Evolutionary conservation across 2,329 filamentous ascomycete species (phyloP), one percentile per base, ranked within the genome.

Genomic region (Fusarium musae): DNA sequence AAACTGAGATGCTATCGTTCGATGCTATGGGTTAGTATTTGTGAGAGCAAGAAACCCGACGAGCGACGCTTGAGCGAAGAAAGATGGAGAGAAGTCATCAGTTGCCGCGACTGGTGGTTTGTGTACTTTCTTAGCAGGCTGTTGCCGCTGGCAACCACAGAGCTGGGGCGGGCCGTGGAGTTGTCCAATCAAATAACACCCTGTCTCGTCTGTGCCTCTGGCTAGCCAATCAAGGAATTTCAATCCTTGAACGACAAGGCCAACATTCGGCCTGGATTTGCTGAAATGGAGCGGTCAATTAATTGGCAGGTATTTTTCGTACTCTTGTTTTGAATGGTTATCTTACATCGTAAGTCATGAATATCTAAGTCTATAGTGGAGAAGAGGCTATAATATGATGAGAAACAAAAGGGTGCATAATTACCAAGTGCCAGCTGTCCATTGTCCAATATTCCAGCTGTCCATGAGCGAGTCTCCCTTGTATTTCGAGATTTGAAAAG

Each of bases 91-190:
- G 59, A 66, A 40, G 61, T 60, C 64, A 52, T 63, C 60, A 63
- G 73, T 67, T 66, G 56, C 65, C 47, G 57, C 75, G 66, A 67
- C 72, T 56, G 68, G 59, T 77, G 74, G 74, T 81, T 81, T 82
- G 80, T 82, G 79, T 82, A 82, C 78, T 80, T 81, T 79, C 67
- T 64, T 28, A 30, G 61, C 34, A 58, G 56, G 59, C 57, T 71
- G 80, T 82, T 82, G 80, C 80, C 67, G 76, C 32, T 80, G 77
- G 74, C 79, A 80, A 80, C 79, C 62, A 43, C 36, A 16, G 21
- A 59, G 28, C 28, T 28, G 28, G 23, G 34, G 58, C 60, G 53
- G 46, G 39, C 5, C 26, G 4, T 34, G 19, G 15, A 28, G 28
- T 46, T 10, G 17, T 23, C 72, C 72, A 74, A 74, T 73, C 46